Evolutionary conservation across 495 filamentous ascomycete genomes (phyloP), one percentile per base, ranked within the genome.

Genomic region (Penicillium verhagenii): DNA sequence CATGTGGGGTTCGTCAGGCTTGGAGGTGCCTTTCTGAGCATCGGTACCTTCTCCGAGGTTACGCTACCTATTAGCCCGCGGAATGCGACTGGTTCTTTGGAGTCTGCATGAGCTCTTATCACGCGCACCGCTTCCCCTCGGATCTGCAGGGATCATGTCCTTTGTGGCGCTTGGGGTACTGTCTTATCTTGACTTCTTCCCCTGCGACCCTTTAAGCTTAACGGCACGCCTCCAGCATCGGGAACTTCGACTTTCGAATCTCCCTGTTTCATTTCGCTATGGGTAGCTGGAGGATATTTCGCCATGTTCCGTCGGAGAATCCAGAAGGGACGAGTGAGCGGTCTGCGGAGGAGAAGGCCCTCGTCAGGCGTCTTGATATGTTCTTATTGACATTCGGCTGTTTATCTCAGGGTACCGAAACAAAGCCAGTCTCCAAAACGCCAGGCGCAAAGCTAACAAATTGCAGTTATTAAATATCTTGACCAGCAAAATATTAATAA

Each of bases 401-500:
- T 58, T 37, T 70, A 21, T 70, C 67, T 11, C 67, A 70, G 47
- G 65, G 66, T 69, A 46, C 43, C 8, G 33, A 44, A 43, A 44
- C 14, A 43, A 38, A 0, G 23, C 23, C 6, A 8, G n/a, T n/a
- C n/a, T n/a, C n/a, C 4, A 6, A 35, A 1, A 21, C 14, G 8
- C 6, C 19, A 2, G n/a, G 7, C 35, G 6, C 35, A 8, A 42
- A 42, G 6, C 52, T 57, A 25, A 63, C 35, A 9, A 16, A 3
- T 9, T 33, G 2, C 23, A 68, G 65, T 83, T 44, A 77, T 79
- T 56, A 83, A 82, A 58, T 77, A 78, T 43, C 71, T 83, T 6
- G 80, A 85, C 52, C 81, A 82, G 54, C 63, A 73, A 2, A 83
- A 83, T 38, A 72, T 85, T 40, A 82, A 74, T 50, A 81, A 73